Evolutionary conservation across 805 yeast species (phyloP).

Genomic region (Lipomyces mesembrius): DNA sequence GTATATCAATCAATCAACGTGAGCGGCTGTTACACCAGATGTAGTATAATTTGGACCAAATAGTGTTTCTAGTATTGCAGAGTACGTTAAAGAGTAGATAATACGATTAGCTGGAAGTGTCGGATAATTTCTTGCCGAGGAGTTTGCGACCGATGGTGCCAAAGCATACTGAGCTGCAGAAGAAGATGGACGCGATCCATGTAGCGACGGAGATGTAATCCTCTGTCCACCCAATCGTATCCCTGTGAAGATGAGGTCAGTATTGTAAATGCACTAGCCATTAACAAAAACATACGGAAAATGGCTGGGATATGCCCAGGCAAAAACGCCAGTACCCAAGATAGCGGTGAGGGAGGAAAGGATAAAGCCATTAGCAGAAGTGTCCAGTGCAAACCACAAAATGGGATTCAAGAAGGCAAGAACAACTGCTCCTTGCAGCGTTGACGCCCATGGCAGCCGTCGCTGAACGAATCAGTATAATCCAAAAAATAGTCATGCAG

Average conservation of each 20-base stretch:
- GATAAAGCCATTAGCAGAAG: constrained; percentile 47
- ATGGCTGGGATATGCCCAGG: constrained; percentile 38
- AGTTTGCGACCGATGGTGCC: constrained; percentile 49
- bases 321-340: constrained; percentile 43
- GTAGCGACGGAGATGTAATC: constrained; percentile 41
- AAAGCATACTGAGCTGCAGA: constrained; percentile 47
- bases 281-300: constrained; percentile 22
- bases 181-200: constrained; percentile 43
- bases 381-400: constrained; percentile 49
- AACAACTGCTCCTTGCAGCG: constrained; percentile 46
- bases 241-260: constrained; percentile 35
- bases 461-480: constrained; percentile 29
- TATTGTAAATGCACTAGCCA: not conserved
- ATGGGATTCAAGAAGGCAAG: constrained; percentile 49
- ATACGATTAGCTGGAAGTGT: not conserved
- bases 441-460: constrained; percentile 47
- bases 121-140: constrained; percentile 23
- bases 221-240: constrained; percentile 36
- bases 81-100: not conserved
- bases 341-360: constrained; percentile 44
- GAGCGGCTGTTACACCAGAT: not conserved
- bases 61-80: not conserved
- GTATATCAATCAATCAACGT: not conserved
- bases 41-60: not conserved
- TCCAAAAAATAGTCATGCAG: not conserved